These are phyloP conservation scores for Megacollybia platyphylla DNA, from an alignment of 1,284 basidiomycete species.

Conservation along the genomic window DNA sequence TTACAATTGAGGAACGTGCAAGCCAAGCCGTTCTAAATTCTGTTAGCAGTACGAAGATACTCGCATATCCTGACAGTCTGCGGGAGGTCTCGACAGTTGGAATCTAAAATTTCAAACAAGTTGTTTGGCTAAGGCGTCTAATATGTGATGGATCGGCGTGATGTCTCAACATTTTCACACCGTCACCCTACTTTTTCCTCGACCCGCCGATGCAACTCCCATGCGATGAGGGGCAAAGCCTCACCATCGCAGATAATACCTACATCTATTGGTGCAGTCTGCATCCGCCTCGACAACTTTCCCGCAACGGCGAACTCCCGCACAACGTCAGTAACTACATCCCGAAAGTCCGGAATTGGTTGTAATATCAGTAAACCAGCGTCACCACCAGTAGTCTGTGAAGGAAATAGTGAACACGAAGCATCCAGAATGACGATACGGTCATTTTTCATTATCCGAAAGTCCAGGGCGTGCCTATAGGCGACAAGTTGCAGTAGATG, in stretches of 20 bases:
- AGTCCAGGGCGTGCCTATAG: slow-evolving; percentile 60
- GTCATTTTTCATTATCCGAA: slow-evolving; percentile 57
- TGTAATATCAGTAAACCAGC: slow-evolving; percentile 26
- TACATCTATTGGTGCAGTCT: slow-evolving; percentile 42
- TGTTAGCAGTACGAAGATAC: too few species aligned
- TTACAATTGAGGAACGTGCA: too few species aligned
- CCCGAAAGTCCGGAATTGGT: slow-evolving; percentile 47
- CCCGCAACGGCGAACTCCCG: slow-evolving; percentile 21
- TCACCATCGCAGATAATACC: slow-evolving; percentile 48
- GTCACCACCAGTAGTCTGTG: slow-evolving; percentile 8
- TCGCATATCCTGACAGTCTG: too few species aligned
- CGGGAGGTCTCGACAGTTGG: too few species aligned
- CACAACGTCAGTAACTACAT: slow-evolving; percentile 31
- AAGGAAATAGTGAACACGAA: slow-evolving; percentile 42
- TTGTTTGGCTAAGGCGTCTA: too few species aligned
- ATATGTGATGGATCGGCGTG: too few species aligned
- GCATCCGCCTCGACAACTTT: slow-evolving; percentile 16
- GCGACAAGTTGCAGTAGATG: neutral
- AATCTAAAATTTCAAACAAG: too few species aligned
- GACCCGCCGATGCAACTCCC: slow-evolving; percentile 23
- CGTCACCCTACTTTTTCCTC: too few species aligned
- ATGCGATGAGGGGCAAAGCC: slow-evolving; percentile 33
- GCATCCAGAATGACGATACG: slow-evolving; percentile 59
- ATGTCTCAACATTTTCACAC: too few species aligned
- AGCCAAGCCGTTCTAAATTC: too few species aligned